Evolutionary conservation across 83 land plant species (phyloP).

Genomic region (Picea abies): DNA sequence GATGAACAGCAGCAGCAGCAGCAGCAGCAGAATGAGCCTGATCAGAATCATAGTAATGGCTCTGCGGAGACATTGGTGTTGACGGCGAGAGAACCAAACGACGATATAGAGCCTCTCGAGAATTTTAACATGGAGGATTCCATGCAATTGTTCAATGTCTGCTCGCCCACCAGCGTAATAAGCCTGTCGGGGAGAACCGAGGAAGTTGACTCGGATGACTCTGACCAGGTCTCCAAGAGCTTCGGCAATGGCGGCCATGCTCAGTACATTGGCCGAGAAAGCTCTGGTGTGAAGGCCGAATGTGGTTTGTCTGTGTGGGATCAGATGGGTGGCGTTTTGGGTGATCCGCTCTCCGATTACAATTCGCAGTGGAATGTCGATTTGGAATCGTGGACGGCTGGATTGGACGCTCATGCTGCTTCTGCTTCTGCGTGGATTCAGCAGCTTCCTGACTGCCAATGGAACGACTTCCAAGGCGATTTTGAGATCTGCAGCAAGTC

Average conservation of each 20-base stretch:
- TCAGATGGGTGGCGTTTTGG: conserved; percentile 7
- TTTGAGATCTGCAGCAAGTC: neutral
- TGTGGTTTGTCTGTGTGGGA: conserved; percentile 3
- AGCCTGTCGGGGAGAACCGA: neutral
- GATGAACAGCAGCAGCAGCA: neutral
- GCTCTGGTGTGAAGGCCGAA: neutral
- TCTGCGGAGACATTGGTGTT: neutral
- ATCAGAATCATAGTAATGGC: neutral
- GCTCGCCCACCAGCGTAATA: neutral
- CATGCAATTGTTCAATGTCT: neutral
- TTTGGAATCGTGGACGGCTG: conserved; percentile 3
- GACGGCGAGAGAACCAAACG: neutral
- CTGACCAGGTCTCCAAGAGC: neutral
- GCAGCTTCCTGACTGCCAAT: neutral
- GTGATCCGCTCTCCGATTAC: no score
- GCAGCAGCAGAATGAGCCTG: neutral
- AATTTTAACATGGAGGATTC: conserved; percentile 5
- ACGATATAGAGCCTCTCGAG: neutral
- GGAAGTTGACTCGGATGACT: neutral
- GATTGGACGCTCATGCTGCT: neutral
- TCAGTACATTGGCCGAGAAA: neutral
- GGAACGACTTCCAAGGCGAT: conserved; percentile 2
- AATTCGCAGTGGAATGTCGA: neutral
- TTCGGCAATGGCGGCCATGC: neutral
- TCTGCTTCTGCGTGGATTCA: neutral